Evolutionary conservation across 1,284 basidiomycete species (phyloP).

Genomic region (Ceratobasidium sp.): DNA sequence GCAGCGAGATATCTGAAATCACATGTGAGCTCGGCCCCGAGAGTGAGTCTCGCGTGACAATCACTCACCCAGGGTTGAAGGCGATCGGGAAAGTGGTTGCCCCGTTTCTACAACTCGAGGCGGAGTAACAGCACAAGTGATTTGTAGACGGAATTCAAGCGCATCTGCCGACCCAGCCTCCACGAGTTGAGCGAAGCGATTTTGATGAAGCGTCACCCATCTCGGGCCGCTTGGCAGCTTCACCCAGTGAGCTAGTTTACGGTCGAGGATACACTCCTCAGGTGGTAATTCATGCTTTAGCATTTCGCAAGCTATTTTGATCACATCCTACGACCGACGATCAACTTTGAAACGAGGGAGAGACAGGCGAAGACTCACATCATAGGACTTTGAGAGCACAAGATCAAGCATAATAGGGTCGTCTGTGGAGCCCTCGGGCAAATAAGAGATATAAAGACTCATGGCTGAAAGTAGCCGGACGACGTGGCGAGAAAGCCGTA

Average conservation of each 20-base stretch:
- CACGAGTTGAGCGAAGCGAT: constrained; percentile 16
- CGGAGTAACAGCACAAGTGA: constrained; percentile 1
- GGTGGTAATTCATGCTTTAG: constrained; percentile 24
- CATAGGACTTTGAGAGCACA: constrained; percentile 20
- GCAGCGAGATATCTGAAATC: no score
- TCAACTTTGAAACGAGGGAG: neutral
- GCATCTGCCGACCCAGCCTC: neutral
- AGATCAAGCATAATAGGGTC: neutral
- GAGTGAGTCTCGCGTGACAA: no score
- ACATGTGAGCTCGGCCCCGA: no score
- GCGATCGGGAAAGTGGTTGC: neutral
- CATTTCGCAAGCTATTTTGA: constrained; percentile 20
- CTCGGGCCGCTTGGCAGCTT: neutral
- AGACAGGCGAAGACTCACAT: constrained; percentile 1
- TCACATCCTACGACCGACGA: neutral
- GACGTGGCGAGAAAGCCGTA: no score
- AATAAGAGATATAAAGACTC: constrained; percentile 19
- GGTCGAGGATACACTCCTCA: neutral
- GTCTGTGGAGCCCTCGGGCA: constrained; percentile 4
- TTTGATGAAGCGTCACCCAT: constrained; percentile 21
- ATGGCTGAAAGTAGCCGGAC: neutral
- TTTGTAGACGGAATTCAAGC: constrained; percentile 20
- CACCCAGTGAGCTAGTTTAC: constrained; percentile 8
- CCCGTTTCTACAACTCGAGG: neutral
- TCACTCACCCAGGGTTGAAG: constrained; percentile 16